Evolutionary conservation across 2,329 filamentous ascomycete genomes (phyloP), one percentile per base, ranked within the genome.

Genomic region (Fusarium caatingaense): DNA sequence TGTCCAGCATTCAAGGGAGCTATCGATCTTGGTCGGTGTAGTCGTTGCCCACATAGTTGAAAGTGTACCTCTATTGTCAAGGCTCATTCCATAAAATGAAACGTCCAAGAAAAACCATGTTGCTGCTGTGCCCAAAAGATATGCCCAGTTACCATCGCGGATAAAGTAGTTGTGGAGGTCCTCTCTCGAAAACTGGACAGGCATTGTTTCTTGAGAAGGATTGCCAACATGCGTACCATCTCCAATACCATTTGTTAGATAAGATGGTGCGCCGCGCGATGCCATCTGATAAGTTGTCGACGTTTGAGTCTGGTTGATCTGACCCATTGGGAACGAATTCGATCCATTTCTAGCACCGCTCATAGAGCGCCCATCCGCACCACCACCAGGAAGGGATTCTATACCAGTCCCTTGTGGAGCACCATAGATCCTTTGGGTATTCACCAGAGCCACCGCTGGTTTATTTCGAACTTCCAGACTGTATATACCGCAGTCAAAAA

Each of bases 401-500:
- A 63, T 20, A 28, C 60, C 61, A 16, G 37, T 66, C 3, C 70
- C 71, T 16, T 73, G 67, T 53, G 53, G 79, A 2, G 82, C 81
- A 25, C 84, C 85, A 69, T 90, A 90, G 8, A 89, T 83, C 18
- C 85, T 81, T 48, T 88, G 87, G 1, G 88, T 89, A 48, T 90
- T 87, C 64, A 86, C 82, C 37, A 89, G 83, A 13, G 88, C 88
- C 45, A 86, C 83, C 8, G 84, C 83, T 0, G 88, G 85, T 70
- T 90, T 88, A 72, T 87, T 85, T 68, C 88, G 88, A 67, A 91
- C 88, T 71, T 91, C 89, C 28, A 91, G 84, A 12, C 87, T 86
- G 77, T 89, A 92, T 32, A 90, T 82, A 7, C 89, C 89, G 59
- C 87, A 89, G 75, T 92, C 89, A 40, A 88, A 89, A 44, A 91